These are phyloP conservation scores for Lepidium didymum DNA, from an alignment of 345 rosid genomes.

Conservation along the genomic window DNA sequence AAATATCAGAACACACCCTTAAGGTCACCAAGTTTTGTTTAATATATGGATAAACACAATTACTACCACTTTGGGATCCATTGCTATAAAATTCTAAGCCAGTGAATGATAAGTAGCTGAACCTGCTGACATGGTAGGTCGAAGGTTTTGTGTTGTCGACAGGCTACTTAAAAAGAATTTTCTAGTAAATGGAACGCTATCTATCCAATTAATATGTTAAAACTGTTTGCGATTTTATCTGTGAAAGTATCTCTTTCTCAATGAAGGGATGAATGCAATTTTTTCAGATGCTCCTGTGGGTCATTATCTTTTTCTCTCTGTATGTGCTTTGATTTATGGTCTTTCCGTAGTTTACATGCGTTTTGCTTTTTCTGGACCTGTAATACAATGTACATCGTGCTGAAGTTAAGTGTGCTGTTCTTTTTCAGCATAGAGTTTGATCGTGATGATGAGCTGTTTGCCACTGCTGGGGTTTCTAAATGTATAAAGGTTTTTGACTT, in stretches of 20 bases:
- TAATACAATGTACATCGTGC: neutral
- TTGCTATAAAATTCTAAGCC: constrained; percentile 21
- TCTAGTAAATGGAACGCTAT: neutral
- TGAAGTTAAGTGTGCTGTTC: neutral
- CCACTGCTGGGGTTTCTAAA: constrained; percentile 97
- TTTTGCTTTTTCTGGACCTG: constrained; percentile 3
- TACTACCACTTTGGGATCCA: constrained; percentile 4
- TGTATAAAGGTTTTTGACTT: constrained; percentile 94
- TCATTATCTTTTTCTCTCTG: neutral
- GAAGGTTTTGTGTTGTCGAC: constrained; percentile 4
- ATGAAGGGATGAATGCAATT: neutral
- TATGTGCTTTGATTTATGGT: neutral
- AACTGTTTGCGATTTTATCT: neutral
- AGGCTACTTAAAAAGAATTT: neutral
- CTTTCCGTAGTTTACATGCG: neutral
- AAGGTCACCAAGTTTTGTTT: constrained; percentile 10
- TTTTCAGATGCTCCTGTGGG: neutral
- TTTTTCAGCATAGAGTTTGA: constrained; percentile 91
- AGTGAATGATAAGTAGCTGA: neutral
- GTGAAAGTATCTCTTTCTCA: neutral
- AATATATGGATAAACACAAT: too few species aligned
- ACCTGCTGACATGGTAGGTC: constrained; percentile 13
- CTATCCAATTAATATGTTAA: neutral
- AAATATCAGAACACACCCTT: neutral
- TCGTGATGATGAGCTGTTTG: constrained; percentile 93